Evolutionary conservation across 139 green algal species (phyloP).

Genomic region (Asterochloris sp.): DNA sequence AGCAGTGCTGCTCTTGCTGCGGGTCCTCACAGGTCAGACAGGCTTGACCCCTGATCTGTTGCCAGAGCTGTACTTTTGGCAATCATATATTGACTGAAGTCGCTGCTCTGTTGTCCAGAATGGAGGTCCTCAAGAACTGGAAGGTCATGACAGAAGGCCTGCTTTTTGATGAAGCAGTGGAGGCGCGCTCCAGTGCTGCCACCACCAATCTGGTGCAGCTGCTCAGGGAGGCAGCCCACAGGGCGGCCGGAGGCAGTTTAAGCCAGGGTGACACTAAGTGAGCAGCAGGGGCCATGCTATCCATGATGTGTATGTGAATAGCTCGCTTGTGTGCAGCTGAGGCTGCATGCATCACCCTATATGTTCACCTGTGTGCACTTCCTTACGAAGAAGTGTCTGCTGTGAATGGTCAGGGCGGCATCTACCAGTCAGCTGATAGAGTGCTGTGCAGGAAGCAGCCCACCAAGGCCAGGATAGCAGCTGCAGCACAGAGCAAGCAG

Average conservation of each 20-base stretch:
- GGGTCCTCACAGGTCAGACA: background rate
- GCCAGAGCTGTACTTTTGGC: background rate
- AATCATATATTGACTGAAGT: background rate
- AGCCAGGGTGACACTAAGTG: too few relatives aligned
- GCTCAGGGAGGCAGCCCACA: conserved; percentile 26
- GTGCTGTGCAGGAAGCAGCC: conserved; percentile 2
- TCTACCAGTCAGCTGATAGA: conserved; percentile 4
- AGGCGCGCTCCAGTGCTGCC: conserved; percentile 29
- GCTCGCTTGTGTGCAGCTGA: background rate
- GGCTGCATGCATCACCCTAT: background rate
- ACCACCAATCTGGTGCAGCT: conserved; percentile 36
- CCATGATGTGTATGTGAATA: too few relatives aligned
- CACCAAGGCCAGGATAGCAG: conserved; percentile 11
- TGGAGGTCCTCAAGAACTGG: conserved; percentile 43
- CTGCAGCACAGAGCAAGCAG: conserved; percentile 30
- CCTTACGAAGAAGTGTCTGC: background rate
- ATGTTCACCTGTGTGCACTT: background rate
- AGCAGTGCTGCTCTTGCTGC: background rate
- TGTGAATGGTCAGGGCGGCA: background rate
- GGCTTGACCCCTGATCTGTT: background rate
- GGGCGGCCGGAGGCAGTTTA: conserved; percentile 7
- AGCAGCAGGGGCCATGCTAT: too few relatives aligned
- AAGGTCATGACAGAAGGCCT: conserved; percentile 36
- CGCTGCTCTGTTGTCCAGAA: conserved; percentile 15
- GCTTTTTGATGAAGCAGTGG: conserved; percentile 28